Base-by-base conservation (phyloP, 2,329 filamentous ascomycete species). In the Cytospora chrysosperma region DNA sequence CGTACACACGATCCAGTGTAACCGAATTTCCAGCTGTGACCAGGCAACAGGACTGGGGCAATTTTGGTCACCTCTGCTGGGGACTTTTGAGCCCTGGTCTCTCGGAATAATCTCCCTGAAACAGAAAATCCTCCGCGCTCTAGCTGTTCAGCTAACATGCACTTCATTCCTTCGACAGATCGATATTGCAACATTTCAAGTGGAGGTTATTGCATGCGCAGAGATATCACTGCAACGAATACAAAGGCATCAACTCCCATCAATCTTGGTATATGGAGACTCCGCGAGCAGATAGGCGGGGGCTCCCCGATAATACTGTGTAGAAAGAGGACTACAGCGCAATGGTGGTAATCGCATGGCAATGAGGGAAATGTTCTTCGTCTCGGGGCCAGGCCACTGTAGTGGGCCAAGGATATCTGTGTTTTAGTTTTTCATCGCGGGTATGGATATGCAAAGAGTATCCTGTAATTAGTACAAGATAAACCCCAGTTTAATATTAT, bases 81-180 rank as follows among this genome's bases (percentile, higher is more conserved):
- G 17, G 34, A 1, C 21, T 34, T 32, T 32, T 13, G 32, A 34
- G 32, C 32, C 32, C 32, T 34, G 32, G 32, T 34, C 32, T 34
- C 7, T 37, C 34, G 58, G 58, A 10, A n/a, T n/a, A 4, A n/a
- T 19, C 30, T 9, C 37, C 58, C 58, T 61, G 51, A 61, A 49
- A 26, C 24, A 37, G 9, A 24, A 24, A 26, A 19, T 47, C 53
- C 50, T 50, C 58, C 58, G 58, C 34, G 58, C 49, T 34, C 58
- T 60, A 60, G 50, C 37, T 34, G 26, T 21, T 60, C 58, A 54
- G 58, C 58, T 54, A 19, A 5, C 21, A 24, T 59, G 57, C 49
- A 59, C 21, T 27, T 30, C 49, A 53, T 59, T 53, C n/a, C 26
- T 37, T 37, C 32, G 34, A 27, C 51, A 24, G 55, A 49, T 55